Evolutionary conservation across 371 early-diverging fungal genomes (phyloP), one percentile per base, ranked within the genome.

Genomic region (Blyttiomyces sp.): DNA sequence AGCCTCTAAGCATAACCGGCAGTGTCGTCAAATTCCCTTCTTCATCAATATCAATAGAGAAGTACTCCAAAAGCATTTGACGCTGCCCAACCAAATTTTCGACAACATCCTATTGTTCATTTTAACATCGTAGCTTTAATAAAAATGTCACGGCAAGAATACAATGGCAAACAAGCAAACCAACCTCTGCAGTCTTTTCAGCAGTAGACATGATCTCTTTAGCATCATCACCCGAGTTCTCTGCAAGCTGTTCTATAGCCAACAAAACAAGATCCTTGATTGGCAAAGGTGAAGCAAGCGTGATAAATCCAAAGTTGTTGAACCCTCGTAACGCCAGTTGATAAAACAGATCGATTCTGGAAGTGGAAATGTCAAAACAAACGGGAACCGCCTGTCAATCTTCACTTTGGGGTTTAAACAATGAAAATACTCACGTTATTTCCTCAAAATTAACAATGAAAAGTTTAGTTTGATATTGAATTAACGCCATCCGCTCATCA

Each of bases 61-160:
- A 96, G 64, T 94, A 95, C 54, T 94, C 93, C 11, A 75, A 68
- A 13, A 96, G 71, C 94, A 96, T 91, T 9, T 86, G 87, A 2
- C 84, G 73, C 39, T 81, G 70, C n/a, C 71, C 64, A 5, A 84
- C 64, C 19, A 95, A 59, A 0, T 74, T 59, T 0, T 76, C 69
- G n/a, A 71, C 59, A 35, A 91, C 84, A 17, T 77, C 72, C 81
- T 85, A 60, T 9, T 31, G 43, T 39, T 45, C 32, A 7, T 0
- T 32, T 11, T 43, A n/a, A n/a, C n/a, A n/a, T n/a, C n/a, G n/a
- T n/a, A n/a, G n/a, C n/a, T n/a, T n/a, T n/a, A n/a, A n/a, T n/a
- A n/a, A n/a, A n/a, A n/a, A n/a, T n/a, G n/a, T n/a, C n/a, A n/a
- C n/a, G n/a, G n/a, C n/a, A n/a, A n/a, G n/a, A n/a, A n/a, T n/a